Base-by-base conservation (phyloP, 306 rosid genomes). In the Quercus ilex region DNA sequence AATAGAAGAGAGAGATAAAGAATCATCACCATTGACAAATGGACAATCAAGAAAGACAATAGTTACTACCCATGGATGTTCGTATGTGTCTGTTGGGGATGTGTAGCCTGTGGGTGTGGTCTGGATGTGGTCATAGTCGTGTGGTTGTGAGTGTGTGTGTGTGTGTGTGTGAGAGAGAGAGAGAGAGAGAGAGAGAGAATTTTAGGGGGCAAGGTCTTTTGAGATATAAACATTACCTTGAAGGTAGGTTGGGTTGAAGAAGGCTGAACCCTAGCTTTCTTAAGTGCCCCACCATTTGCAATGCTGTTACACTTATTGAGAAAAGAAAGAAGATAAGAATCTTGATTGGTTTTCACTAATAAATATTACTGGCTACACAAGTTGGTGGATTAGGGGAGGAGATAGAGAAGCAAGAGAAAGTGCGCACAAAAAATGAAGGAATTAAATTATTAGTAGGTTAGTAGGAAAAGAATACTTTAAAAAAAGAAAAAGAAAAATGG, bases 231-330 rank as follows among this genome's bases (percentile, higher is more conserved):
- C 68, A 74, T 74, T 87, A 95, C 99, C 99, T 96, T 96, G 92
- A 96, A 88, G 56, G 92, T 91, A n/a, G 94, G 49, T 72, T 90
- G 98, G 73, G 86, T 79, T 83, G 98, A 84, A 69, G 94, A 84
- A n/a, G 90, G 77, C 67, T 91, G 97, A 93, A 91, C 94, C 90
- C 98, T 93, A 70, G 99, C 97, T 89, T 93, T 96, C 89, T 96
- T 96, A 25, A 67, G 26, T 75, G 94, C 88, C 92, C 98, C 99
- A 84, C 96, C 97, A 80, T 64, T 85, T 82, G 75, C 86, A 85
- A 83, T 82, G 87, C 97, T 96, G 81, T 96, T 93, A 74, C 98
- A 86, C 99, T 95, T 8, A 8, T 41, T 63, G 43, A 69, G 46
- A 73, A 80, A 71, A 17, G 30, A 75, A 79, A 6, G 57, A 64